phyloP scores from a whole-genome alignment of 306 rosid genomes.

The Lathyrus sativus region DNA sequence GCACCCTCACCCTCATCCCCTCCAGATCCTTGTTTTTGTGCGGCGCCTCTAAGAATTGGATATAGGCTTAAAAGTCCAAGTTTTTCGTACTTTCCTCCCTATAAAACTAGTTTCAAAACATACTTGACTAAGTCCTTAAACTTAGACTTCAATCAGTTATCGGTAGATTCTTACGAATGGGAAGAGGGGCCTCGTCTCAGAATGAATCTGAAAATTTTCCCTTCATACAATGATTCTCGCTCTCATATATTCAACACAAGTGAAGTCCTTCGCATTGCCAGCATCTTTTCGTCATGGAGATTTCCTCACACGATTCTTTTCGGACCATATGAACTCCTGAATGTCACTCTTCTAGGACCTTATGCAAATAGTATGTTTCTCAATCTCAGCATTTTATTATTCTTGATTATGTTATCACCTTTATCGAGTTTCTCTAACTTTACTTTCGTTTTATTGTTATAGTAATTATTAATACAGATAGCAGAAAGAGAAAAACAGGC shows the following conservation, averaged over 20 bases:
- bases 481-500: slow-evolving; percentile 41
- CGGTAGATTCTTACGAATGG: slow-evolving; percentile 61
- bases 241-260: slow-evolving; percentile 45
- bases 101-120: slow-evolving; percentile 34
- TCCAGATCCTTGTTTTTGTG: slow-evolving; percentile 66
- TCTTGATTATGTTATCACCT: slow-evolving; percentile 3
- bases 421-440: slow-evolving; percentile 35
- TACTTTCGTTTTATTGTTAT: slow-evolving; percentile 22
- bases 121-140: slow-evolving; percentile 54
- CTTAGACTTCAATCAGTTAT: slow-evolving; percentile 55
- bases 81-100: slow-evolving; percentile 75
- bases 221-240: slow-evolving; percentile 40
- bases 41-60: slow-evolving; percentile 71
- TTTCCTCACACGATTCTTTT: slow-evolving; percentile 56
- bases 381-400: slow-evolving; percentile 44
- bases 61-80: slow-evolving; percentile 95
- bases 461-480: slow-evolving; percentile 41
- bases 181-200: slow-evolving; percentile 76
- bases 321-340: slow-evolving; percentile 91
- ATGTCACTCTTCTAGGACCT: slow-evolving; percentile 62
- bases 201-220: slow-evolving; percentile 78
- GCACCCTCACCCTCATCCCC: slow-evolving; percentile 56
- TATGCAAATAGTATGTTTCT: slow-evolving; percentile 55
- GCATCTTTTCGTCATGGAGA: slow-evolving; percentile 50
- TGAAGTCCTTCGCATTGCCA: slow-evolving; percentile 55